Percentiles rank a stretch among this genome's conserved stretches.
These are phyloP conservation scores for Lentinus tigrinus DNA, from an alignment of 768 basidiomycete species.

Conservation along the genomic window DNA sequence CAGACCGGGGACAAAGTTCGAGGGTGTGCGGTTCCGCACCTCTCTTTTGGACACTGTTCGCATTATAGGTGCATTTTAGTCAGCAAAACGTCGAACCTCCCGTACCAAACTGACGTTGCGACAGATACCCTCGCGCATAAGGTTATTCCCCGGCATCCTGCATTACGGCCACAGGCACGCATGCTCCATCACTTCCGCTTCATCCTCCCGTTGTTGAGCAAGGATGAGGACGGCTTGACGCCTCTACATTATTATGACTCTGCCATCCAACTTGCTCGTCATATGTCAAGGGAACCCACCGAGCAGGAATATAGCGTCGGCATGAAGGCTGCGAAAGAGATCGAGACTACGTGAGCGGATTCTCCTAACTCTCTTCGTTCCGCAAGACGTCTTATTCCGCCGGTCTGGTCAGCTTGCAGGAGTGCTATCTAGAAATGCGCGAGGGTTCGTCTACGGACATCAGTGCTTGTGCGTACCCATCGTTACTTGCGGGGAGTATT, in stretches of 20 bases:
- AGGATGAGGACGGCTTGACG: constrained; percentile 64
- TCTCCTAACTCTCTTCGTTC: background rate
- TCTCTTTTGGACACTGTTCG: constrained; percentile 70
- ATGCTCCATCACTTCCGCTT: constrained; percentile 83
- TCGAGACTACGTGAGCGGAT: constrained; percentile 56
- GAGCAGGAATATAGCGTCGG: constrained; percentile 69
- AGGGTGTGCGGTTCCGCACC: constrained; percentile 62
- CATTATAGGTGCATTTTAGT: constrained; percentile 54
- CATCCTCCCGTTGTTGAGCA: constrained; percentile 57
- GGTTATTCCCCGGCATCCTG: constrained; percentile 72
- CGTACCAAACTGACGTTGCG: background rate
- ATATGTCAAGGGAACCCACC: constrained; percentile 55
- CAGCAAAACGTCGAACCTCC: background rate
- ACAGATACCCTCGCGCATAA: constrained; percentile 67
- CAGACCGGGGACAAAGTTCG: constrained; percentile 60
- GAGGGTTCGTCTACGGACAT: constrained; percentile 52
- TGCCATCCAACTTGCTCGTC: constrained; percentile 69
- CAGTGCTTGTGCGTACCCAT: constrained; percentile 19
- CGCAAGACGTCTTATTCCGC: background rate
- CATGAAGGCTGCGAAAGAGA: constrained; percentile 58
- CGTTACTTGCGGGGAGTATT: background rate
- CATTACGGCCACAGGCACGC: constrained; percentile 67
- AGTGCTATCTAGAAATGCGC: constrained; percentile 65
- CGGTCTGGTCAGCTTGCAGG: constrained; percentile 45
- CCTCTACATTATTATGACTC: constrained; percentile 76